Percentiles rank a stretch among this genome's conserved stretches.
phyloP scores from a whole-genome alignment of 1,139 yeast species.

The Suhomyces terraborum region DNA sequence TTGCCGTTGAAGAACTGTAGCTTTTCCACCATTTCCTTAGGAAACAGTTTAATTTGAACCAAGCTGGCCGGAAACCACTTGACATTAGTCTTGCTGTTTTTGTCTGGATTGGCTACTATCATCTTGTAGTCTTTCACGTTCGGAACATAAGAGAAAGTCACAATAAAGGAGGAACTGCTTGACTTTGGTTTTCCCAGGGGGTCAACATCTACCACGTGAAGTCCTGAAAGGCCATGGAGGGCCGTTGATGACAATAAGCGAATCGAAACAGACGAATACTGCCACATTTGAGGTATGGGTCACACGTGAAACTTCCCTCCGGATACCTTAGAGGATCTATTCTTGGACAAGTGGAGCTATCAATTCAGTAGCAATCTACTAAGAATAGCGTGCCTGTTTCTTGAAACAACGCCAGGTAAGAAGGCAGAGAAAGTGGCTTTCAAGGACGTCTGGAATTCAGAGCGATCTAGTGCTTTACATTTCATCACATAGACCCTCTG shows the following conservation, averaged over 20 bases:
- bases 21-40: constrained; percentile 6
- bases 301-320: too few species aligned
- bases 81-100: constrained; percentile 10
- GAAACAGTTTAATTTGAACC: constrained; percentile 9
- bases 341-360: too few species aligned
- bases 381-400: too few species aligned
- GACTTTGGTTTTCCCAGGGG: background rate
- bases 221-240: constrained; percentile 31
- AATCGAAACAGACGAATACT: constrained; percentile 30
- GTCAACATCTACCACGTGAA: constrained; percentile 17
- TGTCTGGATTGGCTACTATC: constrained; percentile 18
- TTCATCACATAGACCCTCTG: too few species aligned
- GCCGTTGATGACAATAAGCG: constrained; percentile 25
- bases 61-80: constrained; percentile 26
- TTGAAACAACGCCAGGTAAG: too few species aligned
- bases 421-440: too few species aligned
- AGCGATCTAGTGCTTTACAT: too few species aligned
- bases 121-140: constrained; percentile 19
- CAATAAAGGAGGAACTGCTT: constrained; percentile 16
- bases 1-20: constrained; percentile 22
- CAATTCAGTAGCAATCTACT: too few species aligned
- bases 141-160: constrained; percentile 25
- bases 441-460: too few species aligned
- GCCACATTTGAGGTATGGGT: too few species aligned
- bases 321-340: too few species aligned